These are phyloP conservation scores for Boletus semigastroideus DNA, from an alignment of 1,284 basidiomycete species.

Conservation along the genomic window DNA sequence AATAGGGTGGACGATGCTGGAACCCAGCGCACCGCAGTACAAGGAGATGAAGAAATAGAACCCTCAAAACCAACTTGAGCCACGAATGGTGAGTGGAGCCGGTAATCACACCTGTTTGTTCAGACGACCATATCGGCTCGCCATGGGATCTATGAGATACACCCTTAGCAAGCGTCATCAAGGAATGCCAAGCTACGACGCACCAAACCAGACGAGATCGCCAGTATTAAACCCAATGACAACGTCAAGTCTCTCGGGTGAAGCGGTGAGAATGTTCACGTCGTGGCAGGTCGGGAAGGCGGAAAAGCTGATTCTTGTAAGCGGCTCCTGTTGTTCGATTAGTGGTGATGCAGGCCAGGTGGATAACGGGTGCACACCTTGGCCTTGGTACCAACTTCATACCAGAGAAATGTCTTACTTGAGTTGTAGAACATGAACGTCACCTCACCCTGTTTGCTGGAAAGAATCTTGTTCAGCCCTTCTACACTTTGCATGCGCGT, in stretches of 20 bases:
- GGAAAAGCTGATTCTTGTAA: conserved; percentile 84
- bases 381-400: conserved; percentile 73
- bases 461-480: conserved; percentile 70
- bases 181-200: conserved; percentile 20
- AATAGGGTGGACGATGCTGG: conserved; percentile 84
- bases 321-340: conserved; percentile 63
- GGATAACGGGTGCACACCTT: conserved; percentile 53
- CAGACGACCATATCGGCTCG: conserved; percentile 81
- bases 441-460: conserved; percentile 78
- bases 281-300: conserved; percentile 88
- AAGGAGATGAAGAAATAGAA: conserved; percentile 26
- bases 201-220: conserved; percentile 91
- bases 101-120: conserved; percentile 75
- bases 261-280: conserved; percentile 78
- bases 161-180: not conserved
- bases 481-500: conserved; percentile 80
- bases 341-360: not conserved
- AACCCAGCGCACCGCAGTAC: conserved; percentile 81
- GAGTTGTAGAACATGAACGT: conserved; percentile 85
- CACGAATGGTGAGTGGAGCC: conserved; percentile 18
- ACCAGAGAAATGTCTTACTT: conserved; percentile 79
- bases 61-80: conserved; percentile 13
- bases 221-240: conserved; percentile 92
- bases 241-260: conserved; percentile 80
- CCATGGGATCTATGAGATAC: conserved; percentile 66